These are phyloP conservation scores for Colletotrichum lupini DNA, from an alignment of 2,329 filamentous ascomycete species.

Conservation along the genomic window DNA sequence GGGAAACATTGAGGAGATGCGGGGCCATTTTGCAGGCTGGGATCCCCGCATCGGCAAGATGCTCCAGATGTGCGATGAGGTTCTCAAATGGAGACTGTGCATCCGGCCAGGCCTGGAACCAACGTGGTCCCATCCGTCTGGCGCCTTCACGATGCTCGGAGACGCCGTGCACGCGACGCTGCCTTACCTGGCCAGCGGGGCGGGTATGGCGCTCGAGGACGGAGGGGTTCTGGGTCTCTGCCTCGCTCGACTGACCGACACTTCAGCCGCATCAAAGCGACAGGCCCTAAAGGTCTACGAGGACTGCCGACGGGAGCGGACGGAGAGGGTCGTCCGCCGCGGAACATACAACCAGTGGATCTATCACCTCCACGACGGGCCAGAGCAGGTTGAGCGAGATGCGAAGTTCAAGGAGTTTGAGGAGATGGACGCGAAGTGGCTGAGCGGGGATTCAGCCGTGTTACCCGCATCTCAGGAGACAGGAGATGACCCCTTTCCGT, in stretches of 20 bases:
- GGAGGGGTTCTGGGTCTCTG: conserved; percentile 67
- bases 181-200: conserved; percentile 68
- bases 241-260: conserved; percentile 56
- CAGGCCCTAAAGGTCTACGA: conserved; percentile 62
- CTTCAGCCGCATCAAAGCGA: conserved; percentile 47
- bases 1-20: conserved; percentile 61
- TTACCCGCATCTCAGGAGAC: conserved; percentile 44
- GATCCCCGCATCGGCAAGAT: conserved; percentile 68
- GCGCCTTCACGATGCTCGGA: conserved; percentile 68
- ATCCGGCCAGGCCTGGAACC: conserved; percentile 63
- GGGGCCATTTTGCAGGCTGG: conserved; percentile 65
- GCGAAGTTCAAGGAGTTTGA: conserved; percentile 44
- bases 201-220: conserved; percentile 71
- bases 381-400: conserved; percentile 66
- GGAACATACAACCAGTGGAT: conserved; percentile 72
- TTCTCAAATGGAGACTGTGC: conserved; percentile 71
- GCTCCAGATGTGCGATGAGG: conserved; percentile 65
- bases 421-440: conserved; percentile 44
- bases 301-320: conserved; percentile 65
- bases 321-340: conserved; percentile 67
- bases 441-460: conserved; percentile 38
- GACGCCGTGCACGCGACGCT: conserved; percentile 74
- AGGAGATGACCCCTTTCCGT: conserved; percentile 53
- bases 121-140: conserved; percentile 66
- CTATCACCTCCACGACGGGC: conserved; percentile 70